A percentile compares a stretch with the other conserved stretches of the same genome.
phyloP scores from a whole-genome alignment of 371 early-diverging fungal species.

The Mucor lusitanicus region DNA sequence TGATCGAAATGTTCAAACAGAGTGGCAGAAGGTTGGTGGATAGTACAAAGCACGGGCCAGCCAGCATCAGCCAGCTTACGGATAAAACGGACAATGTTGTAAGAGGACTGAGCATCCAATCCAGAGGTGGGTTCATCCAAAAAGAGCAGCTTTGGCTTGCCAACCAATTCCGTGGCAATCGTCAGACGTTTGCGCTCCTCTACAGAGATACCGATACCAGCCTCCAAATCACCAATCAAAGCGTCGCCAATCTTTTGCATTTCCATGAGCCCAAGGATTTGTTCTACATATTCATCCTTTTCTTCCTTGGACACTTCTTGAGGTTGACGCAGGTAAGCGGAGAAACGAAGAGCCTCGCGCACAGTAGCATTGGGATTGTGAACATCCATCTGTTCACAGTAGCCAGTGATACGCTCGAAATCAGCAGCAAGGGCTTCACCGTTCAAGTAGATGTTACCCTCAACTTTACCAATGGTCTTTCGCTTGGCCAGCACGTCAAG shows the following conservation, averaged over 20 bases:
- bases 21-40: slow-evolving; percentile 85
- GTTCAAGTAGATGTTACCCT: slow-evolving; percentile 75
- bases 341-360: slow-evolving; percentile 75
- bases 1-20: slow-evolving; percentile 85
- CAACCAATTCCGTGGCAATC: slow-evolving; percentile 75
- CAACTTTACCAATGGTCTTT: slow-evolving; percentile 76
- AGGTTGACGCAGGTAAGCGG: slow-evolving; percentile 70
- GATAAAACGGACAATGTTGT: slow-evolving; percentile 75
- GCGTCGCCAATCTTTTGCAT: slow-evolving; percentile 66
- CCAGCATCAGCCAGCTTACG: slow-evolving; percentile 72
- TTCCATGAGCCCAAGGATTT: slow-evolving; percentile 67
- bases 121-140: slow-evolving; percentile 90
- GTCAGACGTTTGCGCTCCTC: slow-evolving; percentile 71
- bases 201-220: slow-evolving; percentile 63
- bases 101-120: slow-evolving; percentile 67
- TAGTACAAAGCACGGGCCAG: slow-evolving; percentile 75
- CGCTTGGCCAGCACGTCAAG: slow-evolving; percentile 82
- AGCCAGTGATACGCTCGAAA: slow-evolving; percentile 77
- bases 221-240: slow-evolving; percentile 60
- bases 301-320: slow-evolving; percentile 61
- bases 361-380: slow-evolving; percentile 67
- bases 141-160: slow-evolving; percentile 77
- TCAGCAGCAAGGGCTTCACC: slow-evolving; percentile 52
- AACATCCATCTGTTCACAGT: slow-evolving; percentile 84
- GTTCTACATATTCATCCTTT: slow-evolving; percentile 70